A percentile compares a stretch with the other conserved stretches of the same genome.
Conservation (phyloP, 2,329 filamentous ascomycete species). For the Chaetomiaceae sp. region DNA sequence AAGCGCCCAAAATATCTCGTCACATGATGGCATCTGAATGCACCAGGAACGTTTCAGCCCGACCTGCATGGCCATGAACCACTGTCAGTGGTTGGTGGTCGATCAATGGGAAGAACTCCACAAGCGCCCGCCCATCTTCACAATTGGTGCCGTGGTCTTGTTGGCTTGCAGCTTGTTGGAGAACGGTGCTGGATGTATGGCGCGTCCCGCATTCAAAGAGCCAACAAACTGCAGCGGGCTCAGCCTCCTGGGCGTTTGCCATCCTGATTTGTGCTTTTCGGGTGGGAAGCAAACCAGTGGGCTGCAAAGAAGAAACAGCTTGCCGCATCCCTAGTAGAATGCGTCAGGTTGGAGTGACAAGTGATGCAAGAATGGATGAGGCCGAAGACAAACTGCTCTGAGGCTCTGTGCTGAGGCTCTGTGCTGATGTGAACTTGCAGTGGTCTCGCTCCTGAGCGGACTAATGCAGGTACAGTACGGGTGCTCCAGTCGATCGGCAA, state of each 20-base stretch:
- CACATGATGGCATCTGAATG: slow-evolving; percentile 15
- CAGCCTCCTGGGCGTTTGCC: background rate
- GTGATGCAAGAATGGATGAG: background rate
- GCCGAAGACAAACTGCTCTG: background rate
- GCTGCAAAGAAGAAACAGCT: background rate
- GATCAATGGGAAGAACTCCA: slow-evolving; percentile 20
- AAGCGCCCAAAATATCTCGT: background rate
- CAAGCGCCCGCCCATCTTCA: slow-evolving; percentile 11
- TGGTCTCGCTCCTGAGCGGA: background rate
- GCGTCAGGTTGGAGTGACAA: background rate
- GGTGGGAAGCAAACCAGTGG: background rate
- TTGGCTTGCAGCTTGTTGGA: too few relatives aligned
- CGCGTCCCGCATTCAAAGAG: background rate
- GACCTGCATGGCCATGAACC: background rate
- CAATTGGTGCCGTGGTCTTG: background rate
- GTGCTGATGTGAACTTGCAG: background rate
- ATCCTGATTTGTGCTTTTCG: background rate
- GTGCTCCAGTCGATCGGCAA: background rate
- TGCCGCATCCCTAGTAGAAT: background rate
- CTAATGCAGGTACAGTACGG: slow-evolving; percentile 24
- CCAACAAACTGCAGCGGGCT: slow-evolving; percentile 1
- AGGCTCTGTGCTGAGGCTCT: background rate
- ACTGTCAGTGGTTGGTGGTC: slow-evolving; percentile 12
- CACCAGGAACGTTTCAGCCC: background rate
- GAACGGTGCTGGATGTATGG: too few relatives aligned